Evolutionary conservation across 2,329 filamentous ascomycete species (phyloP).

Genomic region (Sporothrix brunneoviolacea): DNA sequence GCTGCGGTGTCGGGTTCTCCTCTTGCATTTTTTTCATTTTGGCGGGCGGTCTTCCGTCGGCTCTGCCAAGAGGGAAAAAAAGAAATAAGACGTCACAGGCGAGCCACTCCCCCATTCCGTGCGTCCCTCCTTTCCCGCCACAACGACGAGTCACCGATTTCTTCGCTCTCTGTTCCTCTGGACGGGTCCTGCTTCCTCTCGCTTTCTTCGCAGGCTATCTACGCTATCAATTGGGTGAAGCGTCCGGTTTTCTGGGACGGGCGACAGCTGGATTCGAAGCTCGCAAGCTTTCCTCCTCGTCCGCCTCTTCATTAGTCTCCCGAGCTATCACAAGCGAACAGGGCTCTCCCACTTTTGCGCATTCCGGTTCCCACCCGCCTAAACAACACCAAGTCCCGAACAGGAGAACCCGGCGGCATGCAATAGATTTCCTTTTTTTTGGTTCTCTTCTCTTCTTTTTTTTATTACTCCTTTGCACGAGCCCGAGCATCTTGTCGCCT

Average conservation of each 20-base stretch:
- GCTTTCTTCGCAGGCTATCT: neutral
- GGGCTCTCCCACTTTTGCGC: no score
- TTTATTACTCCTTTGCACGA: neutral
- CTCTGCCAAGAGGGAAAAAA: neutral
- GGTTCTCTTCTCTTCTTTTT: neutral
- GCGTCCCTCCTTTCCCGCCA: neutral
- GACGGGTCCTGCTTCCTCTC: neutral
- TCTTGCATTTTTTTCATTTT: neutral
- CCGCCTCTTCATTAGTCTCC: constrained; percentile 1
- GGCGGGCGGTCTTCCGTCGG: no score
- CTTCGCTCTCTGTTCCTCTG: neutral
- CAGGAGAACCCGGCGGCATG: neutral
- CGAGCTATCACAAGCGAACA: neutral
- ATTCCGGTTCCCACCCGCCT: no score
- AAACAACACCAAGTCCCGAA: no score
- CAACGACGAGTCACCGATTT: neutral
- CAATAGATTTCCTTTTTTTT: neutral
- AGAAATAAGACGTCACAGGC: constrained; percentile 6
- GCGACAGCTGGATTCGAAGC: neutral
- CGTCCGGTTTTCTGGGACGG: neutral
- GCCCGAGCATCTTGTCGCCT: no score
- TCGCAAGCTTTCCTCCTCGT: neutral
- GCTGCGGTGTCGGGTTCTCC: neutral
- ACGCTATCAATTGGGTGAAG: constrained; percentile 1
- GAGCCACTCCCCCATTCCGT: neutral